Evolutionary conservation across 2,329 filamentous ascomycete species (phyloP), one percentile per base, ranked within the genome.

Genomic region (Lachnellula cervina): DNA sequence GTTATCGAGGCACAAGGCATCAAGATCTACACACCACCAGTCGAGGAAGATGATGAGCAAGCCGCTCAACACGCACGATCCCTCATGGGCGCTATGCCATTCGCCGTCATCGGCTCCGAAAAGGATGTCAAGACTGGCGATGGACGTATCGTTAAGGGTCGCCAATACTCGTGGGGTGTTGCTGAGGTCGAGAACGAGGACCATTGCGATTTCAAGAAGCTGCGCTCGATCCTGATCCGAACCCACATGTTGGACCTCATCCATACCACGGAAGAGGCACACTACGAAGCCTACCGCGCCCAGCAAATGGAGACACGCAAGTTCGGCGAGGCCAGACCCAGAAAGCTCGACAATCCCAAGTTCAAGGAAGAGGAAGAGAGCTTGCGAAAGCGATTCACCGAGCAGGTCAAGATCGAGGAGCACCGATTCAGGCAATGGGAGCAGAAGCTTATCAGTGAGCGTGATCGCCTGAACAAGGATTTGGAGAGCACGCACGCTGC

Each of bases 121-220:
- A 97, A 97, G 81, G 95, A 99, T 69, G 94, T 99, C 67, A 96
- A 96, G 84, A 96, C 92, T 54, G 82, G 86, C 68, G 94, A 99
- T 70, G 91, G 90, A 69, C 93, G 93, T 73, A 95, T 96, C 64
- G 92, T 97, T 74, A 99, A 99, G 84, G 94, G 94, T 65, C 91
- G 94, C 62, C 95, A 99, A 76, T 99, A 99, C 78, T 90, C 91
- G 54, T 99, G 94, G 94, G 94, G 94, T 81, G 94, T 99, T 68
- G 94, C 94, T 60, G 94, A 99, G 76, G 94, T 99, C 51, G 94
- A 99, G 83, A 99, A 99, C 72, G 94, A 99, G 78, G 94, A 99
- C 73, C 94, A 99, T 82, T 99, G 94, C 78, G 94, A 99, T 77
- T 99, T 99, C 83, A 99, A 99, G 88, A 99, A 99, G 82, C 88